Evolutionary conservation across 345 rosid genomes (phyloP).

Genomic region (Geranium rotundifolium): DNA sequence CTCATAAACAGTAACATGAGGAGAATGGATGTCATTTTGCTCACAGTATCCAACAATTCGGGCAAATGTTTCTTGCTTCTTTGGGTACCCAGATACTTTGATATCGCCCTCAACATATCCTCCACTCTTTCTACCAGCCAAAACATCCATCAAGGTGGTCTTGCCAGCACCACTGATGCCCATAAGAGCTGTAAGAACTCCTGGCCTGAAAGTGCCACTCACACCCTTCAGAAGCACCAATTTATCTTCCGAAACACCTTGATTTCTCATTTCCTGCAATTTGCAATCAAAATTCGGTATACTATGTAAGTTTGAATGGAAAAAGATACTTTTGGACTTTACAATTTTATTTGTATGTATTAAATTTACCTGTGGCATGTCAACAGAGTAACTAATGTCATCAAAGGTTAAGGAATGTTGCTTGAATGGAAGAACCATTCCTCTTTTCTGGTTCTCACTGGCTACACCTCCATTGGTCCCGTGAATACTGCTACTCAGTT

Average conservation of each 20-base stretch:
- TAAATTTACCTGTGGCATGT: constrained; percentile 33
- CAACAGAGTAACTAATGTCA: constrained; percentile 28
- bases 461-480: too few relatives aligned
- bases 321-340: too few relatives aligned
- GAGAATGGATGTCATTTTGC: constrained; percentile 72
- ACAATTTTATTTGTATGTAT: not conserved
- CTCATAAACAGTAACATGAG: constrained; percentile 64
- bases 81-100: constrained; percentile 58
- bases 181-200: constrained; percentile 75
- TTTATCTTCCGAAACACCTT: constrained; percentile 45
- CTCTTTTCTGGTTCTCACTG: constrained; percentile 13
- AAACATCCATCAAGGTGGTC: constrained; percentile 80
- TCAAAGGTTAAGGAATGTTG: constrained; percentile 33
- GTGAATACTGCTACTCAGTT: too few relatives aligned
- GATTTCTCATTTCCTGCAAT: constrained; percentile 44
- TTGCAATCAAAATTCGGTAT: constrained; percentile 4
- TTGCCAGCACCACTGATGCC: constrained; percentile 83
- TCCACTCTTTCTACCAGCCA: constrained; percentile 80
- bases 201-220: constrained; percentile 76
- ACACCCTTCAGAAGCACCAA: constrained; percentile 61
- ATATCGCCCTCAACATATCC: constrained; percentile 64
- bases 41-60: constrained; percentile 74
- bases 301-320: not conserved
- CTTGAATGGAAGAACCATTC: constrained; percentile 41
- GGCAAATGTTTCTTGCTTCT: constrained; percentile 75